These are phyloP conservation scores for Tricholoma terreum DNA, from an alignment of 768 basidiomycete species.

Conservation along the genomic window DNA sequence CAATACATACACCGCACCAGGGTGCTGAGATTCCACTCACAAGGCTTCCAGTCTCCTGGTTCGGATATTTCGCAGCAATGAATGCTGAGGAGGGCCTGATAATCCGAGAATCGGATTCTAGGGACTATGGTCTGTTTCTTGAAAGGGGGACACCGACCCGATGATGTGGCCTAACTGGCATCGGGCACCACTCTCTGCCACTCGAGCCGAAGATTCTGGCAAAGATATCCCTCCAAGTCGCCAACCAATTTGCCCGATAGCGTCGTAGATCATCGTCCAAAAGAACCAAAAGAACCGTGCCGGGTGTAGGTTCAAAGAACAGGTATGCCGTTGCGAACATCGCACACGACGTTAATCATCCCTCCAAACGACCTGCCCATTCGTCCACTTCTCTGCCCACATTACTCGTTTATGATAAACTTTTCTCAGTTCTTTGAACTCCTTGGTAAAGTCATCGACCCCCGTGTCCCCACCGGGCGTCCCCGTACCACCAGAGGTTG, in stretches of 20 bases:
- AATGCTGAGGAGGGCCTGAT: slow-evolving; percentile 59
- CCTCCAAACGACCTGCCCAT: slow-evolving; percentile 83
- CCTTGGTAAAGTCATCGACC: slow-evolving; percentile 82
- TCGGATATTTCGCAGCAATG: too few species aligned
- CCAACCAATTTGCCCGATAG: not conserved
- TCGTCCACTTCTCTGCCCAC: slow-evolving; percentile 86
- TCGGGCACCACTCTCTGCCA: too few species aligned
- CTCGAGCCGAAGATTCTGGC: too few species aligned
- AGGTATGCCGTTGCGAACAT: not conserved
- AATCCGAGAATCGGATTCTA: slow-evolving; percentile 4
- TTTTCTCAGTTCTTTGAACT: slow-evolving; percentile 85
- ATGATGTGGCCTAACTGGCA: too few species aligned
- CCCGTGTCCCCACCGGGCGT: slow-evolving; percentile 46
- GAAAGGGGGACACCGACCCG: too few species aligned
- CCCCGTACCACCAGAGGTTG: slow-evolving; percentile 25
- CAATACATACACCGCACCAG: too few species aligned
- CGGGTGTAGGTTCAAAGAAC: not conserved
- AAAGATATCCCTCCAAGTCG: not conserved
- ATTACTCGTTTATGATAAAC: slow-evolving; percentile 91
- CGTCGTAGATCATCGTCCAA: too few species aligned
- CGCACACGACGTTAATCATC: slow-evolving; percentile 44
- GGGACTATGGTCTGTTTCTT: too few species aligned
- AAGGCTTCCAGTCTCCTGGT: too few species aligned
- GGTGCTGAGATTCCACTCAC: too few species aligned
- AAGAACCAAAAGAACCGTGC: too few species aligned